Evolutionary conservation across 1,139 yeast species (phyloP), one percentile per base, ranked within the genome.

Genomic region (Yarrowia galli): DNA sequence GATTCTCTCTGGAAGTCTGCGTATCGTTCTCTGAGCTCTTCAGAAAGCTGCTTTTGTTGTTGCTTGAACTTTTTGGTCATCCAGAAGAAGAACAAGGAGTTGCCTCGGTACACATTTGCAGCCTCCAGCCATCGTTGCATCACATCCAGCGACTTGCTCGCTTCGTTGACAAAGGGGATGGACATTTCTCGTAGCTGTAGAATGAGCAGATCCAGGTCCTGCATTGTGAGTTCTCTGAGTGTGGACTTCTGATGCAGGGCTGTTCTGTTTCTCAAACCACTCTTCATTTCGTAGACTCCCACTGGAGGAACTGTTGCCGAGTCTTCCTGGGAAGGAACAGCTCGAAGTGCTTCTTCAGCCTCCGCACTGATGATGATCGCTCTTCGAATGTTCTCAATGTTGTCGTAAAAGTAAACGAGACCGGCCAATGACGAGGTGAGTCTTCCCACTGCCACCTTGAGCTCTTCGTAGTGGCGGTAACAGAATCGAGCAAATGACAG

Each of bases 211-310:
- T 56, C 64, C 18, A 56, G 25, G 15, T 56, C 64, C 18, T 56
- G 23, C 64, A 56, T 56, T 4, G 64, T 56, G 18, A 56, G 28
- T 10, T 58, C 43, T 13, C 58, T 13, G 12, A 9, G 13, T 0
- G 58, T 51, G 3, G 43, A 28, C 28, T 51, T 51, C 8, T 49
- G 56, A 8, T 51, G 58, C 18, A 51, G 32, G 7, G 58, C 58
- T 15, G 58, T 51, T 35, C 58, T 7, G 25, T 40, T 43, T 12
- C 49, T 3, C 16, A 56, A 8, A 0, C 49, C 49, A 56, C 49
- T 42, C 36, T 56, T 56, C 49, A 56, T 56, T 28, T 56, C 64
- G 38, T 56, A 56, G 7, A 56, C 40, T 0, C 64, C 64, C 1
- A 56, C 51, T 3, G 64, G 51, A 12, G 64, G 40, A 18, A 32